These are phyloP conservation scores for Neurospora hispaniola DNA, from an alignment of 495 filamentous ascomycete genomes.

Conservation along the genomic window DNA sequence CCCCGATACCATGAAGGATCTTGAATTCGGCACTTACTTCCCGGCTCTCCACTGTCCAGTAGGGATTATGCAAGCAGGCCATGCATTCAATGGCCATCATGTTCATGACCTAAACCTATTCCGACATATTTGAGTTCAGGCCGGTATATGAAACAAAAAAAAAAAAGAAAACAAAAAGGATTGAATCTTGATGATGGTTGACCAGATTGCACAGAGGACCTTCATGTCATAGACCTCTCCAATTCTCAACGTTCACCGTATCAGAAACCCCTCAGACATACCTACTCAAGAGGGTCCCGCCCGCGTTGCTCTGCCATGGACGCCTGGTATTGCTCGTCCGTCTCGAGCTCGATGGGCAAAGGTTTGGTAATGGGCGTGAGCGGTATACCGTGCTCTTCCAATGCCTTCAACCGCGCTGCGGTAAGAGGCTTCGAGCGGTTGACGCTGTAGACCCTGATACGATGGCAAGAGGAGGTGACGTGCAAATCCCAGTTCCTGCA, in stretches of 20 bases:
- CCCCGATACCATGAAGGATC: neutral
- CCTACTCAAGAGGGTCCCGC: conserved; percentile 27
- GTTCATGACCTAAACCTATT: neutral
- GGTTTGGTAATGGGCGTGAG: conserved; percentile 44
- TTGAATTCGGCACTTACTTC: neutral
- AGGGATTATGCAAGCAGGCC: neutral
- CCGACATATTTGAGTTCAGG: neutral
- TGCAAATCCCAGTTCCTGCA: conserved; percentile 51
- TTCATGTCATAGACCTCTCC: neutral
- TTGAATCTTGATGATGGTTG: neutral
- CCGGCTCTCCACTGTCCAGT: too few relatives aligned
- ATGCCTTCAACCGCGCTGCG: conserved; percentile 34
- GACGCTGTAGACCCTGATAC: conserved; percentile 53
- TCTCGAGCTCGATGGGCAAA: conserved; percentile 34
- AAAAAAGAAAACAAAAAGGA: neutral
- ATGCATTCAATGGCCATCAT: neutral
- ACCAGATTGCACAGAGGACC: neutral
- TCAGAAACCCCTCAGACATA: neutral
- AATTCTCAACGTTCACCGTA: neutral
- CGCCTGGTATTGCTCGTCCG: conserved; percentile 35
- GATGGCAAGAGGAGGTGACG: conserved; percentile 54
- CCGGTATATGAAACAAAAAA: neutral
- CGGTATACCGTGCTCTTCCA: conserved; percentile 36
- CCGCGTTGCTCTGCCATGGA: conserved; percentile 36
- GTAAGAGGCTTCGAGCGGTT: conserved; percentile 43